These are phyloP conservation scores for Acanthamoeba healyi DNA, from an alignment of 208 protist genomes.

Conservation along the genomic window DNA sequence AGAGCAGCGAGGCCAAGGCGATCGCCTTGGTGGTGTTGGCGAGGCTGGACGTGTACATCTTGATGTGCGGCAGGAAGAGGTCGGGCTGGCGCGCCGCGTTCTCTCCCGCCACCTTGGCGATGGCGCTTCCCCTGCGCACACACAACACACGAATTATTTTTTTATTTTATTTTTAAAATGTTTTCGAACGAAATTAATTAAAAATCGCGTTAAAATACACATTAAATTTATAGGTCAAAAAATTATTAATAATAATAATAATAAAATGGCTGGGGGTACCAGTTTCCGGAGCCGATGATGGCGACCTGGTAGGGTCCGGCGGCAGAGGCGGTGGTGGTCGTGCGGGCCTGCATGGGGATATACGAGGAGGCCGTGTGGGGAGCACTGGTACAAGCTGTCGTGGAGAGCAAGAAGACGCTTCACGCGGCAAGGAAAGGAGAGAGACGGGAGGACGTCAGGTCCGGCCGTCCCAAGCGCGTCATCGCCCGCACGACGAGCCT, in stretches of 20 bases:
- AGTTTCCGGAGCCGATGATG: conserved; percentile 42
- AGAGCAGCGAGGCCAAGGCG: conserved; percentile 5
- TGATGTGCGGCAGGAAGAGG: conserved; percentile 74
- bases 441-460: too few species aligned
- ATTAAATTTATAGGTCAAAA: neutral
- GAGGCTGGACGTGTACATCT: too few species aligned
- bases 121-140: conserved; percentile 80
- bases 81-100: conserved; percentile 76
- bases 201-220: too few species aligned
- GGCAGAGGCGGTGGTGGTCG: too few species aligned
- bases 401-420: too few species aligned
- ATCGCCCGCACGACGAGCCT: too few species aligned
- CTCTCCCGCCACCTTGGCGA: conserved; percentile 86
- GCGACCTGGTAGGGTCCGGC: neutral
- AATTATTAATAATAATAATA: neutral
- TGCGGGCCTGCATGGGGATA: too few species aligned
- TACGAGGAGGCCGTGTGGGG: too few species aligned
- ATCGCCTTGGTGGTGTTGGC: too few species aligned
- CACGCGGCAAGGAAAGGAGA: neutral
- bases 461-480: too few species aligned
- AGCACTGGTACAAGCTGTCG: too few species aligned
- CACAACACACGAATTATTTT: neutral
- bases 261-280: neutral
- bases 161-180: conserved; percentile 70
- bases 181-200: neutral